Conservation (phyloP, 2,329 filamentous ascomycete species). For the Thielaviopsis euricoi region DNA sequence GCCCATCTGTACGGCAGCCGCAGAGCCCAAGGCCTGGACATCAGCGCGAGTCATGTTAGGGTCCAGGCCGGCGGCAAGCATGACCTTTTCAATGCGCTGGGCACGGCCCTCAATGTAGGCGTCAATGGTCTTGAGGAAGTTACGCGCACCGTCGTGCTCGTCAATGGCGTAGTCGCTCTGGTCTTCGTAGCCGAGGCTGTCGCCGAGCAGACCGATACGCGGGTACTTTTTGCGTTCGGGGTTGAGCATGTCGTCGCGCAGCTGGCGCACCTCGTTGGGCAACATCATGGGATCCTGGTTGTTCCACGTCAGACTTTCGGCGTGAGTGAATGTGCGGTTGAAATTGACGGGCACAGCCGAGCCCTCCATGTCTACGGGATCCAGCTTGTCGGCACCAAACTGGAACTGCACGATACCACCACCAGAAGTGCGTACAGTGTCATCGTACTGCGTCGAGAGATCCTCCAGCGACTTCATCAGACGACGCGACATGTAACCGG, state of each 20-base stretch:
- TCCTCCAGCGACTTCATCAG: slow-evolving; percentile 98
- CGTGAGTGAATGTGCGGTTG: slow-evolving; percentile 74
- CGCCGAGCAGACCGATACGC: slow-evolving; percentile 43
- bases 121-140: slow-evolving; percentile 65
- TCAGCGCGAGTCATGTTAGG: slow-evolving; percentile 17
- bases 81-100: slow-evolving; percentile 39
- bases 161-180: slow-evolving; percentile 52
- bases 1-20: slow-evolving; percentile 17
- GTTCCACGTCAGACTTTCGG: slow-evolving; percentile 59
- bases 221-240: slow-evolving; percentile 49
- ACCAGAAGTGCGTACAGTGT: slow-evolving; percentile 83
- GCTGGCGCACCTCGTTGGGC: slow-evolving; percentile 53
- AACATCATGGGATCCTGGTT: slow-evolving; percentile 58
- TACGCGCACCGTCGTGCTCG: slow-evolving; percentile 65
- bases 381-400: slow-evolving; percentile 87
- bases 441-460: slow-evolving; percentile 80
- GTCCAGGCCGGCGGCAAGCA: slow-evolving; percentile 31
- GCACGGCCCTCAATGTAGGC: slow-evolving; percentile 51
- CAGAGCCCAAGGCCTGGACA: slow-evolving; percentile 16
- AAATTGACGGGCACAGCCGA: slow-evolving; percentile 86
- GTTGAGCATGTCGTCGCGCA: slow-evolving; percentile 52
- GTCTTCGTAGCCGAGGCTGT: slow-evolving; percentile 53
- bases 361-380: slow-evolving; percentile 96
- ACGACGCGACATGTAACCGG: slow-evolving; percentile 95
- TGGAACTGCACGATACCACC: slow-evolving; percentile 90